Percentiles rank a stretch among this genome's conserved stretches.
These are phyloP conservation scores for Blastobotrys malaysiensis DNA, from an alignment of 1,139 yeast species.

Conservation along the genomic window DNA sequence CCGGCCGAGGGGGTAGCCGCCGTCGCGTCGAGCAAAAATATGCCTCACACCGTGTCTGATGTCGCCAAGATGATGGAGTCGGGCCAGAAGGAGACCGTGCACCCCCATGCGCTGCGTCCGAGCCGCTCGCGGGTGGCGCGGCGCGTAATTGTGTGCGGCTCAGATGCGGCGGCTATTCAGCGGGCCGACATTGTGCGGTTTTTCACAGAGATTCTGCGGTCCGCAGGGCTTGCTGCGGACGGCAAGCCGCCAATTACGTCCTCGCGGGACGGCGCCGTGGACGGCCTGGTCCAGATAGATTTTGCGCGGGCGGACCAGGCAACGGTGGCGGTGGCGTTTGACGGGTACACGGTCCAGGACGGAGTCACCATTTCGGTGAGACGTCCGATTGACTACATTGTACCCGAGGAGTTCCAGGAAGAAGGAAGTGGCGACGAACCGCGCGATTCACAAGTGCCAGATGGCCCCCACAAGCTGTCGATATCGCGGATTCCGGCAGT, in stretches of 20 bases:
- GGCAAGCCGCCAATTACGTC: constrained; percentile 3
- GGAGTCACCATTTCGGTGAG: neutral
- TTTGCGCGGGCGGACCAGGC: constrained; percentile 53
- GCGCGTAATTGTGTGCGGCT: constrained; percentile 45
- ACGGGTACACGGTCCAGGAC: constrained; percentile 34
- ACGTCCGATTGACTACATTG: constrained; percentile 47
- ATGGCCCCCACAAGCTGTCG: constrained; percentile 35
- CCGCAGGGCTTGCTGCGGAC: constrained; percentile 13
- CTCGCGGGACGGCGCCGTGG: constrained; percentile 1
- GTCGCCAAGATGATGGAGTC: neutral
- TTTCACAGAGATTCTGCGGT: constrained; percentile 39
- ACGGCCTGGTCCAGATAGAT: constrained; percentile 37
- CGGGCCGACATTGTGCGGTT: constrained; percentile 39
- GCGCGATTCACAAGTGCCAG: constrained; percentile 21
- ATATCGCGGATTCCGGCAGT: constrained; percentile 40
- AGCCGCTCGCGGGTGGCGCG: constrained; percentile 36
- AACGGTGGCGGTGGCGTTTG: constrained; percentile 50
- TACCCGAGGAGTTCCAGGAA: constrained; percentile 26
- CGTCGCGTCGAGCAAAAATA: neutral
- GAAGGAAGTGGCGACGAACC: too few relatives aligned
- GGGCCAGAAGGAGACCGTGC: constrained; percentile 5
- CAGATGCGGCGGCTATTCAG: constrained; percentile 41
- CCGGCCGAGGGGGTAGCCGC: neutral
- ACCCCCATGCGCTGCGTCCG: constrained; percentile 15
- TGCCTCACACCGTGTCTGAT: neutral